Percentiles rank a stretch among this genome's conserved stretches.
Conservation (phyloP, 495 filamentous ascomycete genomes). For the Alectoria sarmentosa region DNA sequence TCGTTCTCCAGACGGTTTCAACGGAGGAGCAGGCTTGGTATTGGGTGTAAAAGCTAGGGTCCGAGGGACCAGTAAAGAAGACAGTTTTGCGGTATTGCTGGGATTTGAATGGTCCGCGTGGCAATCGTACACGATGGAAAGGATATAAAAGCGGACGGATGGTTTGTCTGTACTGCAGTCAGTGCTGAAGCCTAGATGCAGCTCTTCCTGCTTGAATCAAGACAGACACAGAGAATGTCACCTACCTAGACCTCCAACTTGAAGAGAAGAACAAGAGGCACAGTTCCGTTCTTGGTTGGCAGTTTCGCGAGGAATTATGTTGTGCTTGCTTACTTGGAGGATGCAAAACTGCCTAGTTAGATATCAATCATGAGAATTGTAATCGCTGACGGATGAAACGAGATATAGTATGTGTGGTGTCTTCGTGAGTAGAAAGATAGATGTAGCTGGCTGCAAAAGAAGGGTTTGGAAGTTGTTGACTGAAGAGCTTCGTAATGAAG, state of each 20-base stretch:
- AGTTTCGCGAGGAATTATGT: not conserved
- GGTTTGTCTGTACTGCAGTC: not conserved
- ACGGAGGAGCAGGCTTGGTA: conserved; percentile 55
- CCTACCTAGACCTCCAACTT: not conserved
- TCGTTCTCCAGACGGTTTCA: conserved; percentile 38
- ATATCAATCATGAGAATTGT: conserved; percentile 11
- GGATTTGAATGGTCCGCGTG: not conserved
- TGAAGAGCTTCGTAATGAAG: conserved; percentile 6
- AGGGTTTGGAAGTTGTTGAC: not conserved
- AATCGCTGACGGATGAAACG: not conserved
- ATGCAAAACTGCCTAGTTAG: conserved; percentile 11
- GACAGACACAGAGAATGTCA: not conserved
- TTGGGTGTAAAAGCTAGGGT: conserved; percentile 74
- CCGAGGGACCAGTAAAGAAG: conserved; percentile 70
- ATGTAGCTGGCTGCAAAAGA: not conserved
- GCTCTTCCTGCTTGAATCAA: not conserved
- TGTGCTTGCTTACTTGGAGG: conserved; percentile 14
- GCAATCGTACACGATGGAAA: not conserved
- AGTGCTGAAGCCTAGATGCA: conserved; percentile 1
- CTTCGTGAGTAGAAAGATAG: conserved; percentile 5
- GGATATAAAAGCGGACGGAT: not conserved
- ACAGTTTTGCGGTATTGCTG: conserved; percentile 74
- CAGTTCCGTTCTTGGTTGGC: not conserved
- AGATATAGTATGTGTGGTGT: not conserved
- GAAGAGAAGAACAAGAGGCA: not conserved